phyloP scores from a whole-genome alignment of 2,329 filamentous ascomycete genomes.

The Penicillium sumatraense region DNA sequence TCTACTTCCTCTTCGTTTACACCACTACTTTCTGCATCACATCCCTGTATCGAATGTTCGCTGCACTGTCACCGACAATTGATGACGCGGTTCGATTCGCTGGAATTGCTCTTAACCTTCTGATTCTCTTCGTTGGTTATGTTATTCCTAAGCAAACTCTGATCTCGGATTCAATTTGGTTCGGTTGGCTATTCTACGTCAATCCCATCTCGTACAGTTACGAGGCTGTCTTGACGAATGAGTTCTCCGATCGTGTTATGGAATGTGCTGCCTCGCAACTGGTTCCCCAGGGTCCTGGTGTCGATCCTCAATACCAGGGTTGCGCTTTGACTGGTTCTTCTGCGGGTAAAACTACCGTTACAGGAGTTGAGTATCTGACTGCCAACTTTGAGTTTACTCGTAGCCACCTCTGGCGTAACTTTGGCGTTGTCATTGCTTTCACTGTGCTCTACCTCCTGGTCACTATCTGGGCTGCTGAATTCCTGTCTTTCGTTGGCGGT shows the following conservation, averaged over 20 bases:
- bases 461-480: constrained; percentile 72
- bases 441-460: constrained; percentile 73
- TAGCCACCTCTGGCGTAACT: constrained; percentile 71
- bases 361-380: constrained; percentile 60
- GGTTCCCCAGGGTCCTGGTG: constrained; percentile 62
- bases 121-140: constrained; percentile 69
- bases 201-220: constrained; percentile 65
- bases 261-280: constrained; percentile 63
- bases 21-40: constrained; percentile 66
- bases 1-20: constrained; percentile 68
- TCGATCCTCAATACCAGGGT: constrained; percentile 63
- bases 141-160: constrained; percentile 69
- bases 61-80: constrained; percentile 65
- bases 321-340: constrained; percentile 65
- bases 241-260: constrained; percentile 63
- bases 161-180: constrained; percentile 66
- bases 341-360: constrained; percentile 55
- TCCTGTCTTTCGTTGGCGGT: constrained; percentile 63
- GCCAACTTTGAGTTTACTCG: constrained; percentile 62
- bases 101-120: constrained; percentile 63
- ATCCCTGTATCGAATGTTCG: constrained; percentile 69
- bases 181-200: constrained; percentile 65
- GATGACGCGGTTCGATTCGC: constrained; percentile 69
- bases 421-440: constrained; percentile 77
- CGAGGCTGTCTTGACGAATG: constrained; percentile 70